Evolutionary conservation across 73 alveolate species (phyloP).

Genomic region (Paramecium caudatum): DNA sequence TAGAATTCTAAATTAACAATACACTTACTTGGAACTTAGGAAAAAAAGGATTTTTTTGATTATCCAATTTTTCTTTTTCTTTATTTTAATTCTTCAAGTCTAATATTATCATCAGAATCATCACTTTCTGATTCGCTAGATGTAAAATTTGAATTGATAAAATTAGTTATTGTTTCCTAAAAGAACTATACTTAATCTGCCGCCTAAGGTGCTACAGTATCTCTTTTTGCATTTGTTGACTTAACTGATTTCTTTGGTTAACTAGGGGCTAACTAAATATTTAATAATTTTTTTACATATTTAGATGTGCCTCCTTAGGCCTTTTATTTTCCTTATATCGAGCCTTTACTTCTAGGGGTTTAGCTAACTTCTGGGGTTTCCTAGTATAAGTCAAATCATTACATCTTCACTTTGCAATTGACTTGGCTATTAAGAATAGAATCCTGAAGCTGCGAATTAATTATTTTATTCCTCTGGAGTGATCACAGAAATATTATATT

Average conservation of each 20-base stretch:
- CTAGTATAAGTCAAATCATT: no score
- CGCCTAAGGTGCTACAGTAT: neutral
- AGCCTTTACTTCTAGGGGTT: no score
- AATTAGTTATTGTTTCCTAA: neutral
- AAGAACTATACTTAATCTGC: neutral
- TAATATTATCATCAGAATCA: neutral
- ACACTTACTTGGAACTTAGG: conserved; percentile 20
- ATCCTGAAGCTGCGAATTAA: no score
- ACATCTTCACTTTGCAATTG: no score
- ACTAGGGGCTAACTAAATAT: neutral
- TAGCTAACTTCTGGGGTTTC: no score
- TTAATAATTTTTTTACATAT: no score
- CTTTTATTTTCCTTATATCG: no score
- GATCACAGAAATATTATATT: no score
- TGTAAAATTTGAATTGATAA: neutral
- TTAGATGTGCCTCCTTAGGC: no score
- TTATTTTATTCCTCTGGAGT: no score
- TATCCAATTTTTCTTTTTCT: neutral
- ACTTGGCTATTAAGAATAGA: no score
- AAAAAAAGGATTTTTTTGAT: neutral
- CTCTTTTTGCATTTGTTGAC: neutral
- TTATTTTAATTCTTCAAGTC: neutral
- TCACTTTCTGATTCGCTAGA: neutral
- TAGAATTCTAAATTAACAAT: neutral
- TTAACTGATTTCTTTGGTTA: neutral